A percentile compares a stretch with the other conserved stretches of the same genome.
phyloP scores from a whole-genome alignment of 768 basidiomycete species.

The Lyophyllum decastes region DNA sequence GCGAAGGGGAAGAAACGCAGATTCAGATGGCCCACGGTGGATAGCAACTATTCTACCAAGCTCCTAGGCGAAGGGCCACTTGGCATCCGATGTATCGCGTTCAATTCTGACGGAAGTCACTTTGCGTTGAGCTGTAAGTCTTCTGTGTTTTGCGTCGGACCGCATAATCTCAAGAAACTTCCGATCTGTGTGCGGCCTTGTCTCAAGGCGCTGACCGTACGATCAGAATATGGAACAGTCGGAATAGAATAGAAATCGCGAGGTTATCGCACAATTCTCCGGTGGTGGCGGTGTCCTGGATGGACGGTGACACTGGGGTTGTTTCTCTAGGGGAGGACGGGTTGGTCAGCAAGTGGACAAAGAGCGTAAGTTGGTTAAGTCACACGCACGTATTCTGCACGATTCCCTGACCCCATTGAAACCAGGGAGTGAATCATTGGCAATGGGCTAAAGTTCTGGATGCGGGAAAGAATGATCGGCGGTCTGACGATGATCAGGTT shows the following conservation, averaged over 20 bases:
- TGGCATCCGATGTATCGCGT: slow-evolving; percentile 47
- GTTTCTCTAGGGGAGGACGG: slow-evolving; percentile 61
- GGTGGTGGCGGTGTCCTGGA: slow-evolving; percentile 56
- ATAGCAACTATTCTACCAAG: slow-evolving; percentile 33
- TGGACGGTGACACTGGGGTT: slow-evolving; percentile 57
- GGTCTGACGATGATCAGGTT: slow-evolving; percentile 36
- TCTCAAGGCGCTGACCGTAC: slow-evolving; percentile 55
- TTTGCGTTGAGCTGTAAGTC: slow-evolving; percentile 60
- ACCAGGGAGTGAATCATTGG: slow-evolving; percentile 53
- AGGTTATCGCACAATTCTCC: slow-evolving; percentile 53
- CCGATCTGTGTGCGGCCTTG: background rate
- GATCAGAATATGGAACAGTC: slow-evolving; percentile 64
- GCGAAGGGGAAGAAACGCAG: slow-evolving; percentile 30
- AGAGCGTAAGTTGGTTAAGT: slow-evolving; percentile 40
- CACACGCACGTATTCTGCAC: background rate
- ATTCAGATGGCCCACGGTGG: slow-evolving; percentile 51
- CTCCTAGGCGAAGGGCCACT: slow-evolving; percentile 50
- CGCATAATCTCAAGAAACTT: background rate
- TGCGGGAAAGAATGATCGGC: slow-evolving; percentile 38
- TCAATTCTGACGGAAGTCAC: slow-evolving; percentile 53
- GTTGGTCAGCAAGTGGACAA: slow-evolving; percentile 58
- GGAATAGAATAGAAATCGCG: slow-evolving; percentile 50
- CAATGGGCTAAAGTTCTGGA: slow-evolving; percentile 57
- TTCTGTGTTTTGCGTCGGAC: background rate
- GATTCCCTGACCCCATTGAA: background rate